Percentiles rank a stretch among this genome's conserved stretches.
Conservation (phyloP, 352 stramenopile genomes). For the Pythium angustatum region DNA sequence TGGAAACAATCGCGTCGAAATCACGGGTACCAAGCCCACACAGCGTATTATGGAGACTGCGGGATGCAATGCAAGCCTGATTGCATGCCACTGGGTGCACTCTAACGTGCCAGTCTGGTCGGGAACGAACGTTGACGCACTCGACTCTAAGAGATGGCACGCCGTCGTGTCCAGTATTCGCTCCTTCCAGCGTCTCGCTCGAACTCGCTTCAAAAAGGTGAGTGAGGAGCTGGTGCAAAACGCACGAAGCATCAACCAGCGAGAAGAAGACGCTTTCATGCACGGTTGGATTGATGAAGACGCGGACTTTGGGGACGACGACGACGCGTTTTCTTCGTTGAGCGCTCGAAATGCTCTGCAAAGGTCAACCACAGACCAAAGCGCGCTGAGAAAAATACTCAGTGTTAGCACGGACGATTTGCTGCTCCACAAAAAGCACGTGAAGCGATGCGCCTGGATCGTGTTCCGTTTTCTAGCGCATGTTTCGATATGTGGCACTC, state of each 20-base stretch:
- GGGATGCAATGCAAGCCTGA: conserved; percentile 47
- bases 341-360: neutral
- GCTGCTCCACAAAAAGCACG: conserved; percentile 71
- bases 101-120: conserved; percentile 63
- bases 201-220: neutral
- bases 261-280: conserved; percentile 35
- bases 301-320: conserved; percentile 27
- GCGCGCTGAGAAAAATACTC: conserved; percentile 43
- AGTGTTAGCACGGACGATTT: conserved; percentile 63
- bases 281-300: conserved; percentile 35
- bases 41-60: conserved; percentile 29
- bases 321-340: neutral
- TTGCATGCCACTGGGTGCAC: conserved; percentile 66
- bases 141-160: conserved; percentile 36
- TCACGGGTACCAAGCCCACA: conserved; percentile 10
- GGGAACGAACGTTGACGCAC: conserved; percentile 37
- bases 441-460: conserved; percentile 71
- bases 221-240: conserved; percentile 24
- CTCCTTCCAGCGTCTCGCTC: conserved; percentile 18
- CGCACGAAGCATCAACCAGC: conserved; percentile 38
- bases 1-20: conserved; percentile 44
- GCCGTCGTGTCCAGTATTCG: conserved; percentile 36
- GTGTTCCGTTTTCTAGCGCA: conserved; percentile 81
- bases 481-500: conserved; percentile 65
- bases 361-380: neutral